Evolutionary conservation across 176 grass and related monocot species (phyloP).

Genomic region (Rhynchospora pubera): DNA sequence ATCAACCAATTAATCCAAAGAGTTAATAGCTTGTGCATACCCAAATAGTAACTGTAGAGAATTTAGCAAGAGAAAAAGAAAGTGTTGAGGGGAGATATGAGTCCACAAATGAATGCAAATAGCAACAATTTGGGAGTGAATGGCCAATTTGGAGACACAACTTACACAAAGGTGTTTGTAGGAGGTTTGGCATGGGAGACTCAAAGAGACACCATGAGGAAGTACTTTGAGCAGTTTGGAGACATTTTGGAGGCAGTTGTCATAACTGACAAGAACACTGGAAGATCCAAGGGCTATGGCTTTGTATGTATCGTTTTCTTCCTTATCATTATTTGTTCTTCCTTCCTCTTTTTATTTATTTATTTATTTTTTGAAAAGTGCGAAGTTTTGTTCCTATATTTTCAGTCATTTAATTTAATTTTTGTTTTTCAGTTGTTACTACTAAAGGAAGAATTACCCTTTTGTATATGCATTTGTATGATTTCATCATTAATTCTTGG

Average conservation of each 20-base stretch:
- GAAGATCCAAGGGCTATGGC: conserved; percentile 99
- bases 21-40: conserved; percentile 4
- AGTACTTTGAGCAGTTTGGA: conserved; percentile 98
- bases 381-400: background rate
- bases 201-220: conserved; percentile 90
- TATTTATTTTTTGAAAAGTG: background rate
- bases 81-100: conserved; percentile 1
- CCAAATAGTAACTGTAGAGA: conserved; percentile 4
- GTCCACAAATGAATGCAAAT: conserved; percentile 30
- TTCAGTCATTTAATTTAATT: background rate
- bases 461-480: background rate
- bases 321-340: background rate
- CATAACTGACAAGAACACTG: conserved; percentile 95
- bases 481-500: background rate
- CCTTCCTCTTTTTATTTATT: background rate
- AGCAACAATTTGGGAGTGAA: conserved; percentile 37
- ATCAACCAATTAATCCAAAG: conserved; percentile 1
- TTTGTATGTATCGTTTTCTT: conserved; percentile 48
- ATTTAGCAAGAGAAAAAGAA: background rate
- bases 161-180: conserved; percentile 97
- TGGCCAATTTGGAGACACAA: conserved; percentile 94
- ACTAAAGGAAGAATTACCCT: background rate
- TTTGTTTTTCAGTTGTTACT: background rate
- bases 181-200: conserved; percentile 98
- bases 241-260: conserved; percentile 97